Conservation (phyloP, 2,329 filamentous ascomycete species). For the Pyricularia sp. region DNA sequence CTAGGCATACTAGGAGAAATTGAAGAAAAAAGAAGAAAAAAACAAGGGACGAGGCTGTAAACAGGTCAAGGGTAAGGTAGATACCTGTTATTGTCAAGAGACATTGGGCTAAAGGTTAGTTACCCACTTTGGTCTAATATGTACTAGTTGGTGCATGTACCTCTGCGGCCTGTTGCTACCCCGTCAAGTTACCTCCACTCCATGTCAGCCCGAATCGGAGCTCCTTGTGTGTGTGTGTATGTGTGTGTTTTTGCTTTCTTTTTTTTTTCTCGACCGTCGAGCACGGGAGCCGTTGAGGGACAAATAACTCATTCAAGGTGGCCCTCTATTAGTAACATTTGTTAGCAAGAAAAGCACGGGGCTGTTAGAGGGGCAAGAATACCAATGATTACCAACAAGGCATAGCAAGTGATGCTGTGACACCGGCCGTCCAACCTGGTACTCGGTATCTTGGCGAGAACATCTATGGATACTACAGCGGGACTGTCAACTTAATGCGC, state of each 20-base stretch:
- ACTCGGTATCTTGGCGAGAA: neutral
- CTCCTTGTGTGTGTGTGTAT: no score
- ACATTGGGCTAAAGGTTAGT: neutral
- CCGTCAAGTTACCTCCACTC: neutral
- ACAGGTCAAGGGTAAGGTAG: neutral
- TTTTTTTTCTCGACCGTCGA: neutral
- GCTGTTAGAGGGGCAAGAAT: neutral
- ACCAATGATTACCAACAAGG: neutral
- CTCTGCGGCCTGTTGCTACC: neutral
- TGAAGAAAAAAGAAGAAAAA: slow-evolving; percentile 1
- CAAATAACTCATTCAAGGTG: neutral
- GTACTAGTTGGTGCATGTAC: neutral
- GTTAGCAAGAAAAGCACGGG: neutral
- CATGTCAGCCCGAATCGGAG: neutral
- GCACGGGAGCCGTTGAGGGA: neutral
- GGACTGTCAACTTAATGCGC: no score
- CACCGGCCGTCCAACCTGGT: neutral
- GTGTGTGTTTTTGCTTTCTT: no score
- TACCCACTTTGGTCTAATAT: neutral
- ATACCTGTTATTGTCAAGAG: neutral
- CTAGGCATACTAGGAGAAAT: neutral
- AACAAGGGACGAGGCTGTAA: neutral
- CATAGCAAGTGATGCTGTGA: neutral
- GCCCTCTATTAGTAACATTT: neutral
- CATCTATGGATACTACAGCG: neutral